Base-by-base conservation (phyloP, 352 stramenopile genomes). In the Globisporangium paroecandrum region DNA sequence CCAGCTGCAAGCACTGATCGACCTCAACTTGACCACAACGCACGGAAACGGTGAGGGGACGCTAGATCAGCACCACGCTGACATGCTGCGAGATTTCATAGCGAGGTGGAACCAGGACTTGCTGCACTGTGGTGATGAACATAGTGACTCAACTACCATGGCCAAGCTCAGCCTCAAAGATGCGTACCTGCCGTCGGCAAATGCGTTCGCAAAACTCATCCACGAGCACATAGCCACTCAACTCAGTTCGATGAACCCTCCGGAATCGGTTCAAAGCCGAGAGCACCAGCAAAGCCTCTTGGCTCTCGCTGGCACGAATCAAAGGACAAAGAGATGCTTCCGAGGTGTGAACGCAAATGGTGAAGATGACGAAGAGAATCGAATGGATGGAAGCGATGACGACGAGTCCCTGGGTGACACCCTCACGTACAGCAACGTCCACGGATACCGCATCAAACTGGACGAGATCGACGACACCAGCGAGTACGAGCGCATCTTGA, bases 351-450 rank as follows among this genome's bases (percentile, higher is more conserved):
- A 43, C 43, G 6, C 27, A 15, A 34, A 25, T 22, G 25, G 27
- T 22, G 27, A 25, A 9, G 55, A 38, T 8, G n/a, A 74, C 20
- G 27, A 75, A 43, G 54, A 68, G 41, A 6, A 49, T 49, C 41
- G 15, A 24, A 51, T 51, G 0, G 64, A 43, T 0, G 69, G 71
- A 20, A 38, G n/a, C 18, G 56, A 59, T 18, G 63, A 62, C 12
- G 49, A 68, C 4, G 25, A 62, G 22, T 34, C 57, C 15, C 8
- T 56, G 25, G 58, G 29, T 32, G 67, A 51, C 6, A 70, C 73
- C 13, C 68, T 84, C 32, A 76, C 89, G 25, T 96, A 92, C 69
- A 96, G 88, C 66, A 94, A 94, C 27, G 68, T 94, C 1, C 88
- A 94, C 58, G 88, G 88, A 0, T 82, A 91, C 61, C 84, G 88